These are phyloP conservation scores for Exophiala mesophila DNA, from an alignment of 2,329 filamentous ascomycete genomes.

Conservation along the genomic window DNA sequence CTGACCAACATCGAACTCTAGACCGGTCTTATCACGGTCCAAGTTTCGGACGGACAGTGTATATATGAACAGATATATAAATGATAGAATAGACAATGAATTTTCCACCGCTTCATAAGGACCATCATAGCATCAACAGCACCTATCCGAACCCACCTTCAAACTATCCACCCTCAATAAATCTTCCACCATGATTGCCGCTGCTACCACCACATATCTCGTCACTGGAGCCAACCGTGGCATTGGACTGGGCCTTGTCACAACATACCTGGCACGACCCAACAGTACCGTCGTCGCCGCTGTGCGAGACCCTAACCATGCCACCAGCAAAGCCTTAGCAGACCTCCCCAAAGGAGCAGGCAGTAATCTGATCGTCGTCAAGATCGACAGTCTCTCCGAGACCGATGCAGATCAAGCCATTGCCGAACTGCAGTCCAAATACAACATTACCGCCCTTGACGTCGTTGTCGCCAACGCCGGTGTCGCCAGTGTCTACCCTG, in stretches of 20 bases:
- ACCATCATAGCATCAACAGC: too few relatives aligned
- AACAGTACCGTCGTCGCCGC: slow-evolving; percentile 31
- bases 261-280: slow-evolving; percentile 32
- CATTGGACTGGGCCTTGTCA: slow-evolving; percentile 32
- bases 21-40: too few relatives aligned
- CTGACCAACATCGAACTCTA: too few relatives aligned
- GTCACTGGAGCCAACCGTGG: slow-evolving; percentile 36
- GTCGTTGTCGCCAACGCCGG: slow-evolving; percentile 52
- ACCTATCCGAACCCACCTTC: too few relatives aligned
- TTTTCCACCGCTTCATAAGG: too few relatives aligned
- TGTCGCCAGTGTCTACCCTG: slow-evolving; percentile 28
- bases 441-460: slow-evolving; percentile 43
- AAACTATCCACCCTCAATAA: too few relatives aligned
- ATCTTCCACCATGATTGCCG: neutral
- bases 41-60: too few relatives aligned
- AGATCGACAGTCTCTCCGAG: slow-evolving; percentile 38
- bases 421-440: slow-evolving; percentile 27
- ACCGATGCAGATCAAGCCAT: slow-evolving; percentile 34
- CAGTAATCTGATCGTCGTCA: slow-evolving; percentile 39
- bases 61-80: too few relatives aligned
- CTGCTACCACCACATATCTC: slow-evolving; percentile 15
- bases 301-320: slow-evolving; percentile 17
- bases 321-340: slow-evolving; percentile 13
- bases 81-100: too few relatives aligned
- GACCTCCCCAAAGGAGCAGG: slow-evolving; percentile 34